Evolutionary conservation across 2,329 filamentous ascomycete species (phyloP).

Genomic region (Neofusicoccum umdonicola): DNA sequence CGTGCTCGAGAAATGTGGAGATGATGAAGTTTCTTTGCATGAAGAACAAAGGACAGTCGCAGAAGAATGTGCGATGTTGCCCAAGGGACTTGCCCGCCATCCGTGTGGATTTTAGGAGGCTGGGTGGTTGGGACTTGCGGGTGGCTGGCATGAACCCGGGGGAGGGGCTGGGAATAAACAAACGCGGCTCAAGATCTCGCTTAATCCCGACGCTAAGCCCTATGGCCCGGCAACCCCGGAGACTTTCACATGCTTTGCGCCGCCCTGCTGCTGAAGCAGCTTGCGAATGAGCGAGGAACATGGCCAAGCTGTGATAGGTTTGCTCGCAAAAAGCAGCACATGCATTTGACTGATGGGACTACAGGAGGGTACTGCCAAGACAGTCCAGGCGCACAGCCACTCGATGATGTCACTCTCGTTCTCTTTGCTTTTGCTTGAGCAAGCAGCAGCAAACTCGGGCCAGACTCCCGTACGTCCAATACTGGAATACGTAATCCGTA

Average conservation of each 20-base stretch:
- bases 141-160: constrained; percentile 5
- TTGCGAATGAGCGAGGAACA: too few relatives aligned
- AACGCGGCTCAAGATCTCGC: constrained; percentile 1
- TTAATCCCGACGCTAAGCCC: constrained; percentile 17
- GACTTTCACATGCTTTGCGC: constrained; percentile 4
- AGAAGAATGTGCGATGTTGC: background rate
- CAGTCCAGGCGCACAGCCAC: background rate
- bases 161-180: constrained; percentile 14
- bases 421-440: background rate
- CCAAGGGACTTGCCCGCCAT: constrained; percentile 1
- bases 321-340: too few relatives aligned
- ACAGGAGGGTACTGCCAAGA: background rate
- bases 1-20: constrained; percentile 13
- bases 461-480: background rate
- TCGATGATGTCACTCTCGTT: background rate
- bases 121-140: constrained; percentile 6
- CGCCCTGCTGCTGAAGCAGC: background rate
- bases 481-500: background rate
- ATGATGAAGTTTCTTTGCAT: constrained; percentile 8
- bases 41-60: constrained; percentile 2
- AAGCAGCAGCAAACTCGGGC: background rate
- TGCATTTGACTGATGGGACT: background rate
- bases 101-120: background rate
- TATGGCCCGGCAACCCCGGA: background rate
- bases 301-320: too few relatives aligned